phyloP scores from a whole-genome alignment of 1,284 basidiomycete genomes.

The Rhodotorula sp. region DNA sequence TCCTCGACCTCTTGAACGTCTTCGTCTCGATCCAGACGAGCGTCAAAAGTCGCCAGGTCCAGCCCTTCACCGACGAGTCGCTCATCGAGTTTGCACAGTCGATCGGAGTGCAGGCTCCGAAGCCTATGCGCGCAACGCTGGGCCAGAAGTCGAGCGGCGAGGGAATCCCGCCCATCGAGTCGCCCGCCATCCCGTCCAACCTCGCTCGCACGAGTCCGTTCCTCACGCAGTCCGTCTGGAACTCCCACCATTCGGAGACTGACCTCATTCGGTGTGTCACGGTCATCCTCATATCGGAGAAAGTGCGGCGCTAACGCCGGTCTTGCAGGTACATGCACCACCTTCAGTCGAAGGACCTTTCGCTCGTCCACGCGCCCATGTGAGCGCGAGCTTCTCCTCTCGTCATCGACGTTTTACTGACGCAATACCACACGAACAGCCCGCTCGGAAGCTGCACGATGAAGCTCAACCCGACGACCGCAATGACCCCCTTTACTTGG shows the following conservation, averaged over 20 bases:
- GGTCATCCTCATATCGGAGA: background rate
- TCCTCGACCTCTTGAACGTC: conserved; percentile 58
- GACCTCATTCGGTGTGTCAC: conserved; percentile 73
- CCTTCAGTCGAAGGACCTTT: conserved; percentile 90
- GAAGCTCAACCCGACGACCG: conserved; percentile 90
- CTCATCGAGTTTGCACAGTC: conserved; percentile 50
- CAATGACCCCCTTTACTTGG: conserved; percentile 94
- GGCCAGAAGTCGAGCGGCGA: conserved; percentile 42
- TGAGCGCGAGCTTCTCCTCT: background rate
- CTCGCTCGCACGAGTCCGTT: conserved; percentile 72
- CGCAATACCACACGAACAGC: conserved; percentile 14
- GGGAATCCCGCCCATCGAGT: conserved; percentile 40
- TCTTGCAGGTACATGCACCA: conserved; percentile 65
- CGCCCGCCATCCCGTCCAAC: conserved; percentile 56
- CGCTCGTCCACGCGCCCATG: conserved; percentile 94
- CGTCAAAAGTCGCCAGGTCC: conserved; percentile 22
- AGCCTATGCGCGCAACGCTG: conserved; percentile 18
- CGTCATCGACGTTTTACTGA: background rate
- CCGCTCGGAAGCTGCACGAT: conserved; percentile 72
- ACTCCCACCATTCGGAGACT: conserved; percentile 90
- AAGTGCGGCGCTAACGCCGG: background rate
- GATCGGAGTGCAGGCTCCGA: conserved; percentile 40
- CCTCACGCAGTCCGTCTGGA: conserved; percentile 84
- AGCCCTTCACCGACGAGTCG: conserved; percentile 46
- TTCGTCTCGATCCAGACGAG: conserved; percentile 60